Percentiles rank a stretch among this genome's conserved stretches.
Evolutionary conservation across 441 rosid genomes (phyloP).

Genomic region (Dalechampia spathulata): DNA sequence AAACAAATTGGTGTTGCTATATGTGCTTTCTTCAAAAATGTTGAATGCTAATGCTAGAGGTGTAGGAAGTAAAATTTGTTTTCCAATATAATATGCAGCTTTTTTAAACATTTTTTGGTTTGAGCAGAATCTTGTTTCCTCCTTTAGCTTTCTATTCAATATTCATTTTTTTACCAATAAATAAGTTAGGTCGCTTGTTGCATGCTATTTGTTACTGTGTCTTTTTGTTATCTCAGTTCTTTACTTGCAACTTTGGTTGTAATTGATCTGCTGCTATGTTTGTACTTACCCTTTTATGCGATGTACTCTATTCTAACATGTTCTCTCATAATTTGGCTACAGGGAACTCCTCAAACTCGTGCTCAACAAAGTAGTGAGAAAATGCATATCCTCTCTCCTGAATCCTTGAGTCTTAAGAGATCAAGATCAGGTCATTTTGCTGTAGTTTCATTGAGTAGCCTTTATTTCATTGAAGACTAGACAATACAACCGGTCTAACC

Average conservation of each 20-base stretch:
- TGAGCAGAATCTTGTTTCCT: not conserved
- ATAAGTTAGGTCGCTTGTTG: not conserved
- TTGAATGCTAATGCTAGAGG: too few species aligned
- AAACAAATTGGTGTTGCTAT: not conserved
- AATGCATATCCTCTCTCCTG: constrained; percentile 25
- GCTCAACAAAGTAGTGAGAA: constrained; percentile 18
- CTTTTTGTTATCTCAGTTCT: not conserved
- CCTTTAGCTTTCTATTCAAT: not conserved
- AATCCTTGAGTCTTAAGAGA: constrained; percentile 41
- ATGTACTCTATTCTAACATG: not conserved
- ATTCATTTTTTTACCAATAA: not conserved
- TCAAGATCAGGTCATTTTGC: constrained; percentile 61
- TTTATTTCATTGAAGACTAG: not conserved
- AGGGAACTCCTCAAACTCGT: constrained; percentile 33
- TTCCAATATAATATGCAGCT: too few species aligned
- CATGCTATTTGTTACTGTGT: not conserved
- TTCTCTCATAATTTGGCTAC: not conserved
- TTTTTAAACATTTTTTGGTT: not conserved
- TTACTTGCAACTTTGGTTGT: not conserved
- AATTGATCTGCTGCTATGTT: not conserved
- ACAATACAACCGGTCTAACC: not conserved
- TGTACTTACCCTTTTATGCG: not conserved
- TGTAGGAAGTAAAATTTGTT: too few species aligned
- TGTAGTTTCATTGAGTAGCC: not conserved
- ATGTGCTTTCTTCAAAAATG: too few species aligned